These are phyloP conservation scores for Diversispora epigaea DNA, from an alignment of 192 early-diverging fungal genomes.

Conservation along the genomic window DNA sequence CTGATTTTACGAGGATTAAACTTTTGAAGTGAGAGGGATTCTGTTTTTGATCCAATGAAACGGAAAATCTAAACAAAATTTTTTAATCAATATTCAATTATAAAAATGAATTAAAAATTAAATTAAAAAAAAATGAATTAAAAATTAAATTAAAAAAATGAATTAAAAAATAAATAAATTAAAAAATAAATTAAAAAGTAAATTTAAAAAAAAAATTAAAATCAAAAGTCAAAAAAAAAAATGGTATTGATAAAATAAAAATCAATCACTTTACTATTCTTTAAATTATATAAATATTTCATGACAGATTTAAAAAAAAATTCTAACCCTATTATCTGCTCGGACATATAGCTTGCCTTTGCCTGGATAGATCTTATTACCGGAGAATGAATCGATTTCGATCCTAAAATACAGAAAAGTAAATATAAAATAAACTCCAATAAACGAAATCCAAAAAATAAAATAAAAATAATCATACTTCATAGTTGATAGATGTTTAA, in stretches of 20 bases:
- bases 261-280: no score
- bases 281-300: no score
- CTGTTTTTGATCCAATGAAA: slow-evolving; percentile 95
- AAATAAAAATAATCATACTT: background rate
- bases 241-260: background rate
- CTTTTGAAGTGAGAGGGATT: slow-evolving; percentile 96
- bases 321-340: slow-evolving; percentile 81
- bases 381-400: slow-evolving; percentile 95
- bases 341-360: slow-evolving; percentile 94
- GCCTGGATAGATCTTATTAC: slow-evolving; percentile 99
- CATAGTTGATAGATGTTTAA: background rate
- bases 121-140: background rate
- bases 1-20: slow-evolving; percentile 96
- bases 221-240: slow-evolving; percentile 2
- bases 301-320: background rate
- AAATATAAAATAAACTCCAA: background rate
- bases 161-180: no score
- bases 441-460: background rate
- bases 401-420: slow-evolving; percentile 52
- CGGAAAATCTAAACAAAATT: slow-evolving; percentile 58
- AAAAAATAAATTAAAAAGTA: background rate
- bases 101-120: background rate
- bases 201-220: background rate
- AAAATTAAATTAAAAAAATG: background rate
- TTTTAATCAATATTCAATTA: background rate